Evolutionary conservation across 73 alveolate species (phyloP), one percentile per base, ranked within the genome.

Genomic region (Paramecium pentaurelia): DNA sequence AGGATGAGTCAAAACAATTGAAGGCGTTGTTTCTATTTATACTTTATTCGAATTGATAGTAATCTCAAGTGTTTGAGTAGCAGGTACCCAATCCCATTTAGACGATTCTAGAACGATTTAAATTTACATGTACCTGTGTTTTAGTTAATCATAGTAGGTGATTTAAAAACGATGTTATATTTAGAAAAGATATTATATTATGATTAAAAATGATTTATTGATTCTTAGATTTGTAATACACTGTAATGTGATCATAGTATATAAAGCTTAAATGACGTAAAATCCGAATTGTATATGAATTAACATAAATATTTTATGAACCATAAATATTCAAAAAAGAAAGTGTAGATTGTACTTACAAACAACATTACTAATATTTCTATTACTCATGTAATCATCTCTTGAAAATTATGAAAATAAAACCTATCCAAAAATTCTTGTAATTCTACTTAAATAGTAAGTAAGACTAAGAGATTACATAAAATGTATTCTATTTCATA

Each of bases 61-160:
- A 10, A 64, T 44, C 47, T 45, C 91, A 6, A 80, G 75, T 42
- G 47, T 49, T 40, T 80, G 75, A 27, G 49, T 20, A 38, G 77
- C 75, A 27, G 91, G 91, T n/a, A 80, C 58, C 91, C 91, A 80
- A 80, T 80, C 91, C 91, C 91, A 80, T 45, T 73, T 73, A 12
- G 58, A 37, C 18, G 87, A 73, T 34, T 73, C 87, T 73, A 37
- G 12, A 54, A 18, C n/a, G 30, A 28, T 64, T 64, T 34, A 64
- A 64, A 28, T 12, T 12, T 28, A 34, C 47, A 9, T 64, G 22
- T 64, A 64, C 84, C 84, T 64, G 84, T 64, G 84, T 64, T 64
- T 64, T 64, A 32, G 84, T 64, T 64, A 14, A 64, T 64, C 84
- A 64, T 64, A 28, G 49, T 22, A 32, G 51, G 25, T 18, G 47